Percentiles rank a stretch among this genome's conserved stretches.
Conservation (phyloP, 2,329 filamentous ascomycete species). For the Cladophialophora carrionii region DNA sequence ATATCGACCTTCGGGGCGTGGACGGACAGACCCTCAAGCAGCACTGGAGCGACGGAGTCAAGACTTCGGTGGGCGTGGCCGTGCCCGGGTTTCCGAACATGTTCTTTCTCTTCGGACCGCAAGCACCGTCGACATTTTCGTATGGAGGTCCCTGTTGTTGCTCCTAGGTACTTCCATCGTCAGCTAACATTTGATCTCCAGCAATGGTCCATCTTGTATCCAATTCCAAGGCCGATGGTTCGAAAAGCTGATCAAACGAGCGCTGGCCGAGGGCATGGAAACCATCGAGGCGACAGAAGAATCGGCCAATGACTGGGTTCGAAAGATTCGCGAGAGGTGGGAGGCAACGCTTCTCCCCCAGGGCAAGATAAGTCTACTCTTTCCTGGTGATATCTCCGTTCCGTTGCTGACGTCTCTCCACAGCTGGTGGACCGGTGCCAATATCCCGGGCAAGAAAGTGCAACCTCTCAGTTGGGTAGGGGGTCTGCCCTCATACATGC, state of each 20-base stretch:
- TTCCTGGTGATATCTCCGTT: conserved; percentile 56
- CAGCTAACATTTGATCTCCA: conserved; percentile 49
- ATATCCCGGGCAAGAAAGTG: conserved; percentile 55
- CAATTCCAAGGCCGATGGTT: conserved; percentile 61
- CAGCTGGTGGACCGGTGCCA: conserved; percentile 62
- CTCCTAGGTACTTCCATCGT: not conserved
- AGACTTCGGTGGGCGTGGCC: conserved; percentile 49
- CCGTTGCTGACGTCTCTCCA: conserved; percentile 55
- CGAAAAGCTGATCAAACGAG: conserved; percentile 54
- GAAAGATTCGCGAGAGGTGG: conserved; percentile 40
- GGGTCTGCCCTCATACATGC: conserved; percentile 35
- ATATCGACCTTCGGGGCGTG: conserved; percentile 45
- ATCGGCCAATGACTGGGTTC: conserved; percentile 54
- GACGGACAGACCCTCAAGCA: conserved; percentile 41
- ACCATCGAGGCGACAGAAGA: conserved; percentile 56
- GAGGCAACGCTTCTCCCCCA: conserved; percentile 39
- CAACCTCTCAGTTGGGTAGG: conserved; percentile 50
- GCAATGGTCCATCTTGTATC: conserved; percentile 59
- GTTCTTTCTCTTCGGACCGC: conserved; percentile 58
- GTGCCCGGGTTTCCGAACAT: conserved; percentile 52
- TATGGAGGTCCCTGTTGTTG: conserved; percentile 1
- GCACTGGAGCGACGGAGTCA: conserved; percentile 44
- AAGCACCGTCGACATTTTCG: conserved; percentile 54
- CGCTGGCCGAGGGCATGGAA: conserved; percentile 51
- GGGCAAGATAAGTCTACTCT: conserved; percentile 38